Evolutionary conservation across 305 asterid genomes (phyloP).

Genomic region (Plantago coronopus): DNA sequence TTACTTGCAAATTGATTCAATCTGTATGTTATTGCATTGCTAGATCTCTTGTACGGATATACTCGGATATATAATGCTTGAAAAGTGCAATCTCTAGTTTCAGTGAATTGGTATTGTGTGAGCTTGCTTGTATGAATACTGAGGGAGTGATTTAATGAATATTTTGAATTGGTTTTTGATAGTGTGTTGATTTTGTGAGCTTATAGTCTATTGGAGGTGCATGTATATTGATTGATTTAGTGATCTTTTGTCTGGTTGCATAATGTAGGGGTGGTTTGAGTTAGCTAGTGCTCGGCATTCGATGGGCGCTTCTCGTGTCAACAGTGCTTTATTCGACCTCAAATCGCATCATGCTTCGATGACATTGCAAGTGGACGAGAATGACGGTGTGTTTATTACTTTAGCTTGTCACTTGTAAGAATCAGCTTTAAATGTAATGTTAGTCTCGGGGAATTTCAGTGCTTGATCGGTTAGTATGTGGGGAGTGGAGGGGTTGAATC

Average conservation of each 20-base stretch:
- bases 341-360: slow-evolving; percentile 74
- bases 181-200: too few species aligned
- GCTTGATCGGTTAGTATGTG: background rate
- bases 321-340: slow-evolving; percentile 56
- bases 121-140: too few species aligned
- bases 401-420: slow-evolving; percentile 3
- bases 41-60: background rate
- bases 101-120: background rate
- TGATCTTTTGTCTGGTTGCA: slow-evolving; percentile 8
- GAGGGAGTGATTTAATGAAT: too few species aligned
- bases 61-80: background rate
- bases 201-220: too few species aligned
- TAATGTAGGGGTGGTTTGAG: slow-evolving; percentile 74
- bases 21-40: slow-evolving; percentile 7
- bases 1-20: slow-evolving; percentile 5
- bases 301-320: slow-evolving; percentile 80
- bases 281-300: slow-evolving; percentile 78
- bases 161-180: too few species aligned
- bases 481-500: background rate
- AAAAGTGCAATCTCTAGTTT: background rate
- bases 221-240: background rate
- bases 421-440: background rate
- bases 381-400: slow-evolving; percentile 29
- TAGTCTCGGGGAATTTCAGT: background rate
- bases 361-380: slow-evolving; percentile 37